These are phyloP conservation scores for Aureobasidium uvarum DNA, from an alignment of 2,329 filamentous ascomycete genomes.

Conservation along the genomic window DNA sequence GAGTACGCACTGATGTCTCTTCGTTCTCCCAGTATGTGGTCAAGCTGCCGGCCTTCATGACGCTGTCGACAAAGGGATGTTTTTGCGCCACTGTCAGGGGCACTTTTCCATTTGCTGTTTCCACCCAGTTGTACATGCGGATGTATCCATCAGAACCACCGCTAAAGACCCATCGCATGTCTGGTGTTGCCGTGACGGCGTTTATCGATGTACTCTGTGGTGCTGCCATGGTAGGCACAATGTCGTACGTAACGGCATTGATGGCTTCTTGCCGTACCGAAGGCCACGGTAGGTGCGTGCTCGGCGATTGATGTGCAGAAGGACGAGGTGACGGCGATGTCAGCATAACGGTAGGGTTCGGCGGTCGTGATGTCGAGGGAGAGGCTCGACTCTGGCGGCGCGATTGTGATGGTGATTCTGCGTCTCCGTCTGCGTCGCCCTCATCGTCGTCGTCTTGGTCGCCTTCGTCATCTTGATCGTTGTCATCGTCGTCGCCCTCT, in stretches of 20 bases:
- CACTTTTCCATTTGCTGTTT: constrained; percentile 92
- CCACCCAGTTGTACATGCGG: constrained; percentile 91
- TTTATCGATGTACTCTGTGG: constrained; percentile 96
- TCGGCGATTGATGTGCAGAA: constrained; percentile 35
- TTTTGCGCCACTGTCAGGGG: constrained; percentile 91
- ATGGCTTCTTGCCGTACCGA: constrained; percentile 72
- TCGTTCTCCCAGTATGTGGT: constrained; percentile 99
- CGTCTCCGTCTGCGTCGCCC: constrained; percentile 45
- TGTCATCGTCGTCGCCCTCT: constrained; percentile 41
- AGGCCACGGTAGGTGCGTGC: constrained; percentile 35
- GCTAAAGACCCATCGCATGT: constrained; percentile 92
- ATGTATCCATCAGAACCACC: constrained; percentile 95
- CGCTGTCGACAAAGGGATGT: constrained; percentile 96
- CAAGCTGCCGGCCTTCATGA: constrained; percentile 89
- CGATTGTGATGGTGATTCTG: constrained; percentile 45
- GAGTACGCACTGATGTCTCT: constrained; percentile 57
- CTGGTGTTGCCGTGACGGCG: constrained; percentile 83
- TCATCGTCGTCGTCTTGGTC: constrained; percentile 39
- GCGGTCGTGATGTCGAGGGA: constrained; percentile 34
- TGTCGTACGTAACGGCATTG: constrained; percentile 80
- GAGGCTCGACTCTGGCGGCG: constrained; percentile 37
- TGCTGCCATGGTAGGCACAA: constrained; percentile 93
- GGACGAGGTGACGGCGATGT: constrained; percentile 49
- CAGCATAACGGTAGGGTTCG: constrained; percentile 50
- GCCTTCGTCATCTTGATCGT: constrained; percentile 42